Base-by-base conservation (phyloP, 2,329 filamentous ascomycete genomes). In the Lithohypha guttulata region DNA sequence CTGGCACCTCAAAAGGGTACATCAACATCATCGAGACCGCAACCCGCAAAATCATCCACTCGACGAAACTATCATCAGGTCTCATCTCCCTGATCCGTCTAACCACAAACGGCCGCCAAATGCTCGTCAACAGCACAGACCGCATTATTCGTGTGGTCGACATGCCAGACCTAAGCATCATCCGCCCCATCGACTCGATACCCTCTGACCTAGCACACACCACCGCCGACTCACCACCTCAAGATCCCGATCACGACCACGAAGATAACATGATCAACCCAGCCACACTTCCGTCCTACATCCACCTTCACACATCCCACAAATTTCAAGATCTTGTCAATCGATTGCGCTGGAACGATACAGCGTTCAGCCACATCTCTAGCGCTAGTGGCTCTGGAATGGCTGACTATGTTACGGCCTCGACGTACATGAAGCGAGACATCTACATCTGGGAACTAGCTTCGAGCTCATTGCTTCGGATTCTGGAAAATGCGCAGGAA, bases 281-380 rank as follows among this genome's bases (percentile, higher is more conserved):
- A 14, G 82, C 93, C 52, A 49, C 50, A 2, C 39, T 50, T 6
- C 43, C 49, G 18, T 44, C 47, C 19, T 89, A 81, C 19, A 81
- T 98, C 53, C 81, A 89, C 53, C 69, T 98, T 27, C 84, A 91
- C 27, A 76, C 95, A 9, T 89, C 98, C 61, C 91, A 98, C 65
- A 96, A 95, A 57, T 98, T 96, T 53, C 87, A 96, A 59, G 93
- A 98, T 56, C 81, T 96, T 3, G 91, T 98, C 35, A 96, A 98
- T 56, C 78, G 83, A 30, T 66, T 96, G 9, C 86, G 83, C 5
- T 98, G 91, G 91, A 98, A 96, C 55, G 86, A 95, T 55, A 87
- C 94, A 42, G 86, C 87, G 0, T 96, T 98, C 59, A 93, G 85
- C 54, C 49, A 50, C 30, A 45, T 41, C 10, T 47, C 49, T 9